A percentile compares a stretch with the other conserved stretches of the same genome.
Evolutionary conservation across 2,329 filamentous ascomycete genomes (phyloP).

Genomic region (Aspergillus novoparasiticus): DNA sequence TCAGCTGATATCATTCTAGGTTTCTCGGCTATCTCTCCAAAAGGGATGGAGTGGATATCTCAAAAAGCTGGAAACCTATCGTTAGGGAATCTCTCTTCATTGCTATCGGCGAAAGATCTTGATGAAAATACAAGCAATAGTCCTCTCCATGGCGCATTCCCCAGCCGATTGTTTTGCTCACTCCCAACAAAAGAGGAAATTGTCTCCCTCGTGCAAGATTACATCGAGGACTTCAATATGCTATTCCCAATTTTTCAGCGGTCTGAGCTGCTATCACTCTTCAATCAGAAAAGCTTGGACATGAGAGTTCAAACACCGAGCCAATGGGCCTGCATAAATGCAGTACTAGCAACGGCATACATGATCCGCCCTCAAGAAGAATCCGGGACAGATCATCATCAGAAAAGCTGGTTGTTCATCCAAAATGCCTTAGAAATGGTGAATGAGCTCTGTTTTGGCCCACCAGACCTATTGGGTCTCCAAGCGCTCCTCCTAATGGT

Average conservation of each 20-base stretch:
- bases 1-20: constrained; percentile 7
- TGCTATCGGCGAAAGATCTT: not conserved
- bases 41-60: constrained; percentile 20
- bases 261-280: constrained; percentile 14
- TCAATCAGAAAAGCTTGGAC: constrained; percentile 10
- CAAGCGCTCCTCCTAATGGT: constrained; percentile 21
- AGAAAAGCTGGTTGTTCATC: constrained; percentile 20
- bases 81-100: not conserved
- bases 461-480: constrained; percentile 18
- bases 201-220: constrained; percentile 13
- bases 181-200: constrained; percentile 16
- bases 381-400: constrained; percentile 9
- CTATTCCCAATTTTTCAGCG: constrained; percentile 17
- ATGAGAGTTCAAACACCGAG: constrained; percentile 8
- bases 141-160: constrained; percentile 5
- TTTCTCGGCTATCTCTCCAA: constrained; percentile 13
- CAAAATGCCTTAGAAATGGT: constrained; percentile 19
- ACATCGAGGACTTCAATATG: constrained; percentile 16
- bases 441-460: constrained; percentile 16
- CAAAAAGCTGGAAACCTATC: constrained; percentile 9
- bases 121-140: not conserved
- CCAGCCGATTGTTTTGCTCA: constrained; percentile 12
- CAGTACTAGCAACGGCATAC: constrained; percentile 17
- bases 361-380: constrained; percentile 10
- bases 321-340: constrained; percentile 19